These are phyloP conservation scores for Mycena sanguinolenta DNA, from an alignment of 768 basidiomycete genomes.

Conservation along the genomic window DNA sequence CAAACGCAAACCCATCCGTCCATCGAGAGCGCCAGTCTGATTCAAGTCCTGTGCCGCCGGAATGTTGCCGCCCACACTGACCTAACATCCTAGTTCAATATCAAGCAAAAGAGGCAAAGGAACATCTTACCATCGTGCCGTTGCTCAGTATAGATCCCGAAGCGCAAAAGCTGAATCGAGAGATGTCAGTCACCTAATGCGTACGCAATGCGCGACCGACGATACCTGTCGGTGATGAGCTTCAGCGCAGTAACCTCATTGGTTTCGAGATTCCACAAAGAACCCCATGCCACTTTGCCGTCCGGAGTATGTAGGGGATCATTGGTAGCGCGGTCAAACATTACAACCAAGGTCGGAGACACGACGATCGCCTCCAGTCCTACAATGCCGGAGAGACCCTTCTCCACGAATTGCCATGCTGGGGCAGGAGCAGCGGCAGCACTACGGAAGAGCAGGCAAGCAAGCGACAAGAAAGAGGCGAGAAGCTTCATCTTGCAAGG, in stretches of 20 bases:
- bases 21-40: conserved; percentile 47
- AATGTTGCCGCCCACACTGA: conserved; percentile 66
- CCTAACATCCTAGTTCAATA: conserved; percentile 26
- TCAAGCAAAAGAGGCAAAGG: neutral
- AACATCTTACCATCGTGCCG: conserved; percentile 65
- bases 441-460: conserved; percentile 22
- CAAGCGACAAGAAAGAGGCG: conserved; percentile 7
- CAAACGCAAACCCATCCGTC: conserved; percentile 40
- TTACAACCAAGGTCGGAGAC: conserved; percentile 38
- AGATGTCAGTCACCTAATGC: too few species aligned
- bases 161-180: conserved; percentile 63
- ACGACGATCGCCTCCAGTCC: conserved; percentile 39
- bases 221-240: conserved; percentile 13
- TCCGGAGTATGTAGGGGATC: conserved; percentile 38
- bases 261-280: conserved; percentile 39
- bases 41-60: conserved; percentile 51
- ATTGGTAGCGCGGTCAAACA: conserved; percentile 39
- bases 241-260: conserved; percentile 34
- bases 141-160: conserved; percentile 65
- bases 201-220: too few species aligned
- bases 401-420: conserved; percentile 29
- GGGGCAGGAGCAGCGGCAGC: conserved; percentile 2
- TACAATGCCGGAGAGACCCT: conserved; percentile 37
- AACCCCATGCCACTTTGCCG: conserved; percentile 38
- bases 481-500: conserved; percentile 29